Evolutionary conservation across 805 yeast genomes (phyloP).

Genomic region (Candida methanosorbosa): DNA sequence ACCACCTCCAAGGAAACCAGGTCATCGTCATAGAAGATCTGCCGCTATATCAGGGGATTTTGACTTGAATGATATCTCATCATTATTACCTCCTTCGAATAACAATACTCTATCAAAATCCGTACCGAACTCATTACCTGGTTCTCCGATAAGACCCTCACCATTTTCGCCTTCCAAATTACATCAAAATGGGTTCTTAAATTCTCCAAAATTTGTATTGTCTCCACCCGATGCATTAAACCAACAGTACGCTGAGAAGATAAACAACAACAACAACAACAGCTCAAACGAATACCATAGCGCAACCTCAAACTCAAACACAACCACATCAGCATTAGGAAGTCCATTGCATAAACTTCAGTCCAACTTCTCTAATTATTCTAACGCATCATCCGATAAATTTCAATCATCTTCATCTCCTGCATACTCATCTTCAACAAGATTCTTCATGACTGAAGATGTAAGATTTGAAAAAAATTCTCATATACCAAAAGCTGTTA

Average conservation of each 20-base stretch:
- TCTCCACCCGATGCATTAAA: no score
- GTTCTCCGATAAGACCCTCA: conserved; percentile 13
- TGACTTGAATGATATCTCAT: conserved; percentile 30
- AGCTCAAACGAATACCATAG: background rate
- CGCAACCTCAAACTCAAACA: no score
- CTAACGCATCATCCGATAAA: background rate
- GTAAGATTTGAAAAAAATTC: conserved; percentile 17
- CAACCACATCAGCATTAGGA: no score
- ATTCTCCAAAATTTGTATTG: no score
- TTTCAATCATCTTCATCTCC: conserved; percentile 1
- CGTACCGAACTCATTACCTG: conserved; percentile 14
- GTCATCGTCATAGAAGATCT: conserved; percentile 77
- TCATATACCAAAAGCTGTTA: conserved; percentile 23
- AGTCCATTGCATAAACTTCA: background rate
- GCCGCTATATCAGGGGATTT: conserved; percentile 88
- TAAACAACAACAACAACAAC: conserved; percentile 2
- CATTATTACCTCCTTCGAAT: conserved; percentile 10
- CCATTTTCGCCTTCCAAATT: conserved; percentile 1
- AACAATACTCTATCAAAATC: conserved; percentile 9
- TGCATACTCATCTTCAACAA: conserved; percentile 6
- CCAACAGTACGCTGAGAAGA: background rate
- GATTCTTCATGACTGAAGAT: conserved; percentile 25
- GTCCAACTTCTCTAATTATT: no score
- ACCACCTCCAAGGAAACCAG: conserved; percentile 27
- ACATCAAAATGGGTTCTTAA: no score